Conservation (phyloP, 805 yeast species). For the Starmerella stellata region DNA sequence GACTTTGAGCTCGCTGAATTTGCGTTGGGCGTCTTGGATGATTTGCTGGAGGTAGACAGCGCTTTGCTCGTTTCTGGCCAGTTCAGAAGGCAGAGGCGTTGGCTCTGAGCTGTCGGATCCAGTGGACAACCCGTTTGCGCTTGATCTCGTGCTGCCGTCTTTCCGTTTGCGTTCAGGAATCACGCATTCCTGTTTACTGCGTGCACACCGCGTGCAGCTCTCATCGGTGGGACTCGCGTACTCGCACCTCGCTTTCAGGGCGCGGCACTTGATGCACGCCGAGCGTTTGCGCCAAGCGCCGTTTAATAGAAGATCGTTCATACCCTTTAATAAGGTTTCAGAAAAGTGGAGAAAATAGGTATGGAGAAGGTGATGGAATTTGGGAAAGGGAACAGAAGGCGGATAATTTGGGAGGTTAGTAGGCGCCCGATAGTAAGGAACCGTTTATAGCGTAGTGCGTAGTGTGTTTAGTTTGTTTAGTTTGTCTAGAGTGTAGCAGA, state of each 20-base stretch:
- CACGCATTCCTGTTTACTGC: conserved; percentile 11
- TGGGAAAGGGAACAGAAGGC: too few relatives aligned
- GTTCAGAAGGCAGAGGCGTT: neutral
- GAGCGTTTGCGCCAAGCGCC: conserved; percentile 18
- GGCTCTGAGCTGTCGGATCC: neutral
- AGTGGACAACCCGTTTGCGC: neutral
- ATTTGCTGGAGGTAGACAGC: conserved; percentile 13
- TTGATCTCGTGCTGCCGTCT: neutral
- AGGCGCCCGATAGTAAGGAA: too few relatives aligned
- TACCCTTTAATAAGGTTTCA: too few relatives aligned
- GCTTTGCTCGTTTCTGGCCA: conserved; percentile 6
- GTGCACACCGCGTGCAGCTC: conserved; percentile 16
- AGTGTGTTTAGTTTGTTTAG: too few relatives aligned
- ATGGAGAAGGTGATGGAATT: too few relatives aligned
- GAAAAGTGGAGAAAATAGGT: too few relatives aligned
- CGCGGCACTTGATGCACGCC: conserved; percentile 20
- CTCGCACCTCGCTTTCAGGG: conserved; percentile 20
- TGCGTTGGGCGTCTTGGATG: conserved; percentile 13
- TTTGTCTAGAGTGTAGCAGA: too few relatives aligned
- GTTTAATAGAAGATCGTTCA: neutral
- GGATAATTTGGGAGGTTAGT: too few relatives aligned
- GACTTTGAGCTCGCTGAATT: conserved; percentile 8
- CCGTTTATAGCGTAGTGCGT: too few relatives aligned
- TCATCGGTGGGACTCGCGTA: conserved; percentile 16
- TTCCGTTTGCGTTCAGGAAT: conserved; percentile 4